phyloP scores from a whole-genome alignment of 768 basidiomycete genomes.

The Cubamyces sp. region DNA sequence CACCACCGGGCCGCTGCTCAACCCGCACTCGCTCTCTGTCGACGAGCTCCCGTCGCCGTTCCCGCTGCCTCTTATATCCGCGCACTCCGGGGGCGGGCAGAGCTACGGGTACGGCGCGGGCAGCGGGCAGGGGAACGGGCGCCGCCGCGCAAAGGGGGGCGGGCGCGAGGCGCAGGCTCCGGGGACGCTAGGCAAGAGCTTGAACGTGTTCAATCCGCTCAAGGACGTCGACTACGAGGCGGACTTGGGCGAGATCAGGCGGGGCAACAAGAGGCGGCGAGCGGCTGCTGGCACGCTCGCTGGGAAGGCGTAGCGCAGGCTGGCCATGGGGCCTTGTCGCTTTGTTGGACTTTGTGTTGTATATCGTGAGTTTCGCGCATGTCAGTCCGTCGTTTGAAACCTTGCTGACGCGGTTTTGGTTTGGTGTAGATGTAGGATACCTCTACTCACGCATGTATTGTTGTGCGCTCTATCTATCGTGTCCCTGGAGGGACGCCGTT shows the following conservation, averaged over 20 bases:
- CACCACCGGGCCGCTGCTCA: slow-evolving; percentile 70
- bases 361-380: not conserved
- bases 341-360: not conserved
- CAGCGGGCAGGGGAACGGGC: slow-evolving; percentile 32
- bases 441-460: not conserved
- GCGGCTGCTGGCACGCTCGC: slow-evolving; percentile 36
- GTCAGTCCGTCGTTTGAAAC: too few relatives aligned
- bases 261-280: slow-evolving; percentile 69
- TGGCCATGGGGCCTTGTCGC: not conserved
- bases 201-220: slow-evolving; percentile 54
- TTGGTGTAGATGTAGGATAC: slow-evolving; percentile 9
- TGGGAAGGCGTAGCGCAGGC: slow-evolving; percentile 23
- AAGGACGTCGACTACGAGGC: slow-evolving; percentile 76
- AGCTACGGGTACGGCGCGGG: slow-evolving; percentile 28
- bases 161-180: slow-evolving; percentile 60
- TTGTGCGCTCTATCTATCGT: slow-evolving; percentile 12
- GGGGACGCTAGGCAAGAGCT: slow-evolving; percentile 76
- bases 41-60: slow-evolving; percentile 89
- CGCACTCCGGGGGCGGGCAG: slow-evolving; percentile 42
- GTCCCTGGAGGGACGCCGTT: too few relatives aligned
- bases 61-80: slow-evolving; percentile 70
- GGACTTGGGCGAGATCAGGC: slow-evolving; percentile 78
- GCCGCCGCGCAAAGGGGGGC: slow-evolving; percentile 41
- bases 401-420: not conserved
- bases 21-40: slow-evolving; percentile 83